Percentiles rank a stretch among this genome's conserved stretches.
These are phyloP conservation scores for Jamesozyma jinghongensis DNA, from an alignment of 805 yeast species.

Conservation along the genomic window DNA sequence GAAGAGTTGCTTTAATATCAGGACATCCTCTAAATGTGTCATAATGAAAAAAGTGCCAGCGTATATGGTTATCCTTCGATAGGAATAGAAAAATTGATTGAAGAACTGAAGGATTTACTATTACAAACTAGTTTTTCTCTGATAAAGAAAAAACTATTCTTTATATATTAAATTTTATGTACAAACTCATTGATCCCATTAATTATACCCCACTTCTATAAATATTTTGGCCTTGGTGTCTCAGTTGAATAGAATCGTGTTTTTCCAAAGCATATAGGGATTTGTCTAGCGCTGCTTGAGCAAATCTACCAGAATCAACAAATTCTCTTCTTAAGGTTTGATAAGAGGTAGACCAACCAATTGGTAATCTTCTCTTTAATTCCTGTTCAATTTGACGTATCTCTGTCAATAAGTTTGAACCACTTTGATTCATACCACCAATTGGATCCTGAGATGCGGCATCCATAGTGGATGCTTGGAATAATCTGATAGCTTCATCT, in stretches of 20 bases:
- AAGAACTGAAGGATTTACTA: too few relatives aligned
- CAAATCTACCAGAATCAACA: constrained; percentile 52
- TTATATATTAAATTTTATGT: background rate
- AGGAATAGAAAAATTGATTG: too few relatives aligned
- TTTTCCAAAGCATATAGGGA: constrained; percentile 77
- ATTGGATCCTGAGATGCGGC: constrained; percentile 57
- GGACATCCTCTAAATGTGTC: too few relatives aligned
- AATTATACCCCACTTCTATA: constrained; percentile 60
- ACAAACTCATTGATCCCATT: background rate
- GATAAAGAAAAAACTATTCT: too few relatives aligned
- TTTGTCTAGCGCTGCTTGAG: constrained; percentile 67
- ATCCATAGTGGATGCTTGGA: constrained; percentile 95
- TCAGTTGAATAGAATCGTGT: constrained; percentile 76
- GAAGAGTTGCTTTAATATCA: too few relatives aligned
- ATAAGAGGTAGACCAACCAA: constrained; percentile 93
- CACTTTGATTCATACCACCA: constrained; percentile 40
- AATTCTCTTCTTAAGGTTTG: constrained; percentile 76
- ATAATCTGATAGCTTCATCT: constrained; percentile 87
- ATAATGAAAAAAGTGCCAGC: too few relatives aligned
- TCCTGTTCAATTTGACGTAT: constrained; percentile 75
- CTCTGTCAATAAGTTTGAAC: constrained; percentile 57
- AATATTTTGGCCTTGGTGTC: constrained; percentile 78
- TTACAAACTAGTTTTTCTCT: too few relatives aligned
- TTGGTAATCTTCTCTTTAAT: constrained; percentile 80
- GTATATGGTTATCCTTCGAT: too few relatives aligned